Base-by-base conservation (phyloP, 108 stramenopile genomes). In the Nannochloropsis gaditana region DNA sequence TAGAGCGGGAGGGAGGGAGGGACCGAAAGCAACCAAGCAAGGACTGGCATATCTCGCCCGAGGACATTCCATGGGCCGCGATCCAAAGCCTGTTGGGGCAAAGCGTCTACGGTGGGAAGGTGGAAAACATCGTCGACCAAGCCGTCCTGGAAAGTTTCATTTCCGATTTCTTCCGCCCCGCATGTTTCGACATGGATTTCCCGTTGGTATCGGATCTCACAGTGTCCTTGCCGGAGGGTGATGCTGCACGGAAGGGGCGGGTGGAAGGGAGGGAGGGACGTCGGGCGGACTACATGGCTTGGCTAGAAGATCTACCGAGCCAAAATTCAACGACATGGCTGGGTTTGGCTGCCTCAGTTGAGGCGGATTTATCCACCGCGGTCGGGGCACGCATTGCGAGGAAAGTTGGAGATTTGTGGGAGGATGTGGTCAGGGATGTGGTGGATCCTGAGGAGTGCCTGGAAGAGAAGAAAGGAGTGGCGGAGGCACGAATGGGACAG, bases 21-120 rank as follows among this genome's bases (percentile, higher is more conserved):
- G 41, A 42, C 41, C 5, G 81, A 31, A 21, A 31, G 42, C 11
- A 43, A 15, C 15, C 21, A 5, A 8, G 17, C 15, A 81, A 81
- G 5, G 81, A 3, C 3, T 81, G 41, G 42, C 42, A 42, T 43
- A 21, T 87, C 45, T 9, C 44, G 9, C 89, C 89, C 9, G 43
- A 41, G 45, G 45, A 81, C 43, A 73, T 93, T 9, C 92, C 92
- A 9, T 92, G 93, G 93, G 86, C 45, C 42, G 92, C 93, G 44
- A 79, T 93, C 45, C 89, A 91, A 21, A 44, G 79, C 21, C 85
- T 91, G 50, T 59, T 92, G 44, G 84, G 86, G 17, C 84, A 90
- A 79, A 90, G 90, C 50, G 86, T 91, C 11, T 92, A 93, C 50
- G 93, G 93, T 19, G 93, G 92, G 41, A 84, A 92, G 8, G 82